Base-by-base conservation (phyloP, 176 grass and related monocot species). In the Eragrostis nindensis region DNA sequence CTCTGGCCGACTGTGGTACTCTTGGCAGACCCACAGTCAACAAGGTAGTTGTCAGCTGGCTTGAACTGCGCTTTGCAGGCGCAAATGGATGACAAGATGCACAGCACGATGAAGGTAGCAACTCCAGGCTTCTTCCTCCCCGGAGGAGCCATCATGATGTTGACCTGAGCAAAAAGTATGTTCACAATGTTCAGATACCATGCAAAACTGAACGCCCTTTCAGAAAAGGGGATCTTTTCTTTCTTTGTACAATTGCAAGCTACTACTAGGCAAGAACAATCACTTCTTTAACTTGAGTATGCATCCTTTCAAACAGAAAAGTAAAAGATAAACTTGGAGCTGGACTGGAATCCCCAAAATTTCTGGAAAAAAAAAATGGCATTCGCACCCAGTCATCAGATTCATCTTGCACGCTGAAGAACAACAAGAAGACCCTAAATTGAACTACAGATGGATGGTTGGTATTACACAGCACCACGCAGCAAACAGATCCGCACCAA, bases 1-100 rank as follows among this genome's bases (percentile, higher is more conserved):
- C 95, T 94, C 44, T n/a, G 50, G 59, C 88, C 88, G 39, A 94
- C 66, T 6, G 82, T 84, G 0, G 92, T 95, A 88, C 87, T 78
- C 73, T 77, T 90, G 19, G 64, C 8, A 54, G 95, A 92, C 27
- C 95, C 95, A 8, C 95, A 98, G 71, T 95, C 88, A 43, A 98
- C 84, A 38, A 98, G 86, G 78, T 95, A 98, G 86, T 39, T 95
- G 81, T 98, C 95, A 2, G 83, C 52, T 39, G 92, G 90, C 60
- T 54, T 91, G 87, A 92, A 95, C 22, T 87, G 87, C 12, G 86
- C 92, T 72, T 39, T 81, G 73, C 87, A 90, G 62, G 66, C 8
- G 27, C 62, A 79, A 14, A 78, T 50, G 76, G 81, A 70, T 71
- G 90, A 92, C n/a, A 82, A 36, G 67, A 89, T 83, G 56, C 56